Evolutionary conservation across 805 yeast genomes (phyloP), one percentile per base, ranked within the genome.

Genomic region (Diddensiella transvaalensis): DNA sequence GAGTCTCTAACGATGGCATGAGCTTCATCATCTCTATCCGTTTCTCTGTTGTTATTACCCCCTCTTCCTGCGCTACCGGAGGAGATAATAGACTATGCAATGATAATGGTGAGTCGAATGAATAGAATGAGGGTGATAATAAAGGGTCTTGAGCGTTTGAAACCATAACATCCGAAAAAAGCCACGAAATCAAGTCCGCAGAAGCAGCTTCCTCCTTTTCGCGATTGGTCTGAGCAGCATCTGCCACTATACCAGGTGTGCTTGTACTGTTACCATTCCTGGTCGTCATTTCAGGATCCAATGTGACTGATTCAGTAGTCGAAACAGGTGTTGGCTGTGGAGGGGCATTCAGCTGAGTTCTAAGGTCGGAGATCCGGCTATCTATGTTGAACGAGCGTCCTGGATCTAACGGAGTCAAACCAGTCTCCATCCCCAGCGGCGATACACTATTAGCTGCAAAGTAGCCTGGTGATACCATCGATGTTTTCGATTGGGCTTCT

Each of bases 41-140:
- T 60, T 44, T 64, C 4, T 64, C 50, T 3, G 56, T 64, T 4
- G 65, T 60, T 37, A 75, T 56, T 3, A 62, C 56, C 1, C 68
- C 63, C 32, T 72, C 61, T 3, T 68, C 65, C 17, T 53, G 56
- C 13, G 65, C 53, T 30, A 73, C 55, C 29, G 66, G 63, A 4
- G 72, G 69, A 2, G 75, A 58, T 2, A 75, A 55, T 15, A 61
- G 44, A 6, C 63, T 60, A 44, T 74, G 73, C 13, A 77, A 56
- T 43, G 66, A 74, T 24, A 68, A 52, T 18, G 77, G 77, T 22
- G 66, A 60, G 32, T 66, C 67, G 32, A 66, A 55, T 17, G 62
- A 51, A 45, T 55, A 58, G 35, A 57, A 53, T 3, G 61, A 43
- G 1, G 64, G 60, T 2, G 64, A 56, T 8, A 60, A 46, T 30